Conservation (phyloP, 2,329 filamentous ascomycete species). For the Ophiostoma triangulosporum region DNA sequence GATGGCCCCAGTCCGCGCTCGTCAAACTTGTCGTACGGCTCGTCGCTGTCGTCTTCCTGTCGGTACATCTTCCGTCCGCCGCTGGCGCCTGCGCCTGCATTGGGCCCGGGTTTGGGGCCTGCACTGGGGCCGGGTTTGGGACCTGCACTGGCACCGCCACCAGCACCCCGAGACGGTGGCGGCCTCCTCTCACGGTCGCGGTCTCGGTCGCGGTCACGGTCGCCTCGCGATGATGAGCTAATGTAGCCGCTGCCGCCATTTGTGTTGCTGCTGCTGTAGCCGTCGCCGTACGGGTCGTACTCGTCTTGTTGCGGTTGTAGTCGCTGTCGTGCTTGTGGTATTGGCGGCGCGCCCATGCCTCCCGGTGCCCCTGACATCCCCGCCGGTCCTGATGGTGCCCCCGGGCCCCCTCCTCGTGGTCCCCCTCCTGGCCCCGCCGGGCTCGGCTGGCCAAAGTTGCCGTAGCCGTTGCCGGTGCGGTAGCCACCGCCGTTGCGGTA, state of each 20-base stretch:
- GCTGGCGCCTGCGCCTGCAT: not conserved
- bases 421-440: not conserved
- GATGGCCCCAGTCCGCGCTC: conserved; percentile 11
- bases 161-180: conserved; percentile 16
- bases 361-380: not conserved
- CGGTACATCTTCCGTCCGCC: conserved; percentile 5
- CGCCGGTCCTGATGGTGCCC: conserved; percentile 10
- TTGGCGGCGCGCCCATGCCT: not conserved
- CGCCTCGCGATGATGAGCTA: conserved; percentile 7
- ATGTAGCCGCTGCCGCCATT: conserved; percentile 21
- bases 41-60: conserved; percentile 5
- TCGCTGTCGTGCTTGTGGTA: not conserved
- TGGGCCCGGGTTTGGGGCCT: not conserved
- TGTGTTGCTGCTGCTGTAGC: conserved; percentile 28
- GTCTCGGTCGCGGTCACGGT: not conserved
- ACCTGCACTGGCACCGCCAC: not conserved
- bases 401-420: not conserved
- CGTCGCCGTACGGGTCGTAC: conserved; percentile 36
- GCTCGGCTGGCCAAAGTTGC: conserved; percentile 24
- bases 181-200: conserved; percentile 1
- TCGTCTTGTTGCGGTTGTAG: conserved; percentile 24
- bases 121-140: not conserved
- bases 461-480: conserved; percentile 31
- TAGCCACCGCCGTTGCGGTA: conserved; percentile 36
- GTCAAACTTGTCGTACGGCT: conserved; percentile 6